phyloP scores from a whole-genome alignment of 352 stramenopile species.

The Phytophthora ohioensis region DNA sequence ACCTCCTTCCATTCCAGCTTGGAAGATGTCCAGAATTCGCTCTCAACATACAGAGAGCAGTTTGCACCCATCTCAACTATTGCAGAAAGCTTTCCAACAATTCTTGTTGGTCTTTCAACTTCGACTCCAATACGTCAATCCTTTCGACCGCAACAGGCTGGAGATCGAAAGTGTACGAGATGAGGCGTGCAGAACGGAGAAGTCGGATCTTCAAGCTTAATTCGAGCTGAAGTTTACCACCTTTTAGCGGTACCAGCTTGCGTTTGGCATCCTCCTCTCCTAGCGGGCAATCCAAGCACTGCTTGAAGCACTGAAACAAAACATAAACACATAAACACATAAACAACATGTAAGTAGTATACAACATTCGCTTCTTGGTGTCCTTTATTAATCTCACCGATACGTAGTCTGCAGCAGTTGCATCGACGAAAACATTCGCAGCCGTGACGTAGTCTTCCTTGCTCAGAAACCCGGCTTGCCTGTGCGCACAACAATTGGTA shows the following conservation, averaged over 20 bases:
- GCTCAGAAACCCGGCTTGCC: slow-evolving; percentile 4
- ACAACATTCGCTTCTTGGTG: too few species aligned
- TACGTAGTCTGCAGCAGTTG: background rate
- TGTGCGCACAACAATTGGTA: background rate
- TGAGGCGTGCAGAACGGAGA: background rate
- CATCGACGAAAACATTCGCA: background rate
- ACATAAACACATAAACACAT: background rate
- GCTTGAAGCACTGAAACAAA: background rate
- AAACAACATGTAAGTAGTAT: background rate
- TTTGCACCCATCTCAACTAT: background rate
- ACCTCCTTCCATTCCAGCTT: background rate
- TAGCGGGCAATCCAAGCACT: background rate
- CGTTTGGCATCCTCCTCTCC: background rate
- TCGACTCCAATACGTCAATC: slow-evolving; percentile 30
- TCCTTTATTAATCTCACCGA: background rate
- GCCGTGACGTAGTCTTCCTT: slow-evolving; percentile 5
- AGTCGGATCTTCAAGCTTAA: slow-evolving; percentile 19
- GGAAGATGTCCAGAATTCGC: background rate
- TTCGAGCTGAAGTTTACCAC: slow-evolving; percentile 8
- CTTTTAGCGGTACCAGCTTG: slow-evolving; percentile 1
- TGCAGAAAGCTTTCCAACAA: background rate
- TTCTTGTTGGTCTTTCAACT: slow-evolving; percentile 28
- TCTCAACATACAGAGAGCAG: background rate
- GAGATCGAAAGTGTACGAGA: slow-evolving; percentile 15
- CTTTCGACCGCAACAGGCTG: slow-evolving; percentile 13